Evolutionary conservation across 306 rosid genomes (phyloP), one percentile per base, ranked within the genome.

Genomic region (Casuarina cunninghamiana): DNA sequence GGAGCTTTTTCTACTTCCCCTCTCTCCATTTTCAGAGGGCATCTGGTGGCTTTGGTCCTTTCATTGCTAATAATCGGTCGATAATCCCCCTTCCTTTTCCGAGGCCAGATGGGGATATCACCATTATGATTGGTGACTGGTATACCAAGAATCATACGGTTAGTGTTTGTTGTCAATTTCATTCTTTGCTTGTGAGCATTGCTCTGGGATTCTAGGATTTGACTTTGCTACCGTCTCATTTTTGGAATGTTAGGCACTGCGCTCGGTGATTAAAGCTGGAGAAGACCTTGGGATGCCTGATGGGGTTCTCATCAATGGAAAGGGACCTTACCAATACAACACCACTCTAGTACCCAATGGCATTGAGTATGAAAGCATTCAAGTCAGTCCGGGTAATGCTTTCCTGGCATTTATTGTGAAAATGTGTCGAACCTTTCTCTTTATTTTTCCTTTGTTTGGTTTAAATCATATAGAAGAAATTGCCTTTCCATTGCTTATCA

Each of bases 221-320:
- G 44, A 44, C 55, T 65, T 10, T 19, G 0, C 15, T 53, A 35
- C 6, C 26, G 11, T 19, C 68, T 62, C 43, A 42, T 50, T 69
- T 16, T 58, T 67, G 42, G 58, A 48, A 72, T 53, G 81, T 9
- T 84, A 92, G 98, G 92, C 87, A 49, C 77, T 92, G 78, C 84
- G 89, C 78, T 39, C 80, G 57, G 70, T 87, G 17, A 94, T 94
- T 72, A 88, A 87, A 84, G 78, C 75, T 70, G 98, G 98, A 77
- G 82, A 83, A 69, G 88, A 78, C 71, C 93, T 94, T 49, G 93
- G 95, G 46, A 88, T 92, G 38, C 98, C 98, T 0, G 96, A 94
- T 78, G 97, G 97, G 60, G 97, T 94, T 83, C 95, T 94, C 68
- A 92, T 94, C 55, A 94, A 94, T 80, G 98, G 98, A 32, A 94